Evolutionary conservation across 192 early-diverging fungal species (phyloP), one percentile per base, ranked within the genome.

Genomic region (Backusella circina): DNA sequence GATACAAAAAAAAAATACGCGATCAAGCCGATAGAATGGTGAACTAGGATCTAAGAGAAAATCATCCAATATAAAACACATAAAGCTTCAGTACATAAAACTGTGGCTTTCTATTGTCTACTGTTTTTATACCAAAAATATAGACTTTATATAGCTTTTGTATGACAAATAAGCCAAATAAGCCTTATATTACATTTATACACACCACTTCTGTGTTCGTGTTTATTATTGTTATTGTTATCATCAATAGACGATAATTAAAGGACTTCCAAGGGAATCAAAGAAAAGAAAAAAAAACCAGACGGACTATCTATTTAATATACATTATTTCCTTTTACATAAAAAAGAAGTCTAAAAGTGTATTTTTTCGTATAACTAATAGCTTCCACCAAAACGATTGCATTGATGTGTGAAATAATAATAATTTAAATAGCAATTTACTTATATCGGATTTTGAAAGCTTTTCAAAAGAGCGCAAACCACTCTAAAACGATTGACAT

Each of bases 111-210:
- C 26, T 28, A 61, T 61, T 61, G 54, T 61, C 26, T 47, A 47
- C 7, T n/a, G 16, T n/a, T 47, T 18, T 47, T n/a, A n/a, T 47
- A 47, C 44, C 26, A 54, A 23, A 23, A 5, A 61, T 3, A 28
- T 30, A 28, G 54, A 61, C 54, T 61, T 61, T 61, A 61, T 61
- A 61, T 61, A 61, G 54, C 26, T 13, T 23, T 61, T 28, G 54
- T 61, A 61, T 61, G 54, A 61, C 54, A 61, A 61, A 61, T 61
- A 61, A 61, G 54, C 54, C 54, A 61, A 61, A 61, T 26, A 61
- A 12, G n/a, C 51, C 23, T 23, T 61, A 15, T 44, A 13, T 13
- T 61, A 47, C 44, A 10, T 61, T 61, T 61, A 61, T 61, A 61
- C 54, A 47, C 44, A 47, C 18, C 44, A 47, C 26, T 57, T 23